Evolutionary conservation across 805 yeast species (phyloP).

Genomic region (Metschnikowia lunata): DNA sequence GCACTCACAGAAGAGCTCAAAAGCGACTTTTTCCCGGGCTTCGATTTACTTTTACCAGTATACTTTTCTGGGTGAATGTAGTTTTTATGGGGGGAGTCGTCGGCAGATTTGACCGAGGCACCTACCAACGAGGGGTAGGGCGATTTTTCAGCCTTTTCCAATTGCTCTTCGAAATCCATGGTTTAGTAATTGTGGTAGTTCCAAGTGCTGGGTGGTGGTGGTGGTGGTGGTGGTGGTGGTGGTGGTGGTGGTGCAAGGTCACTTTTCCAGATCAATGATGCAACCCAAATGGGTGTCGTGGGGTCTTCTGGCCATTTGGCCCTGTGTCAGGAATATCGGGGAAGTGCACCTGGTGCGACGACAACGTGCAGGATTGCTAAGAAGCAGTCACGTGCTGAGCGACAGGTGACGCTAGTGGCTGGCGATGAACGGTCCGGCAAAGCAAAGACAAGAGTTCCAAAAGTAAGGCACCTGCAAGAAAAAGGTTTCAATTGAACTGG

Average conservation of each 20-base stretch:
- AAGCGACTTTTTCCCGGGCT: conserved; percentile 14
- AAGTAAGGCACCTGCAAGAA: no score
- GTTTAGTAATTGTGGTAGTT: neutral
- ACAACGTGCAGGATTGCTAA: conserved; percentile 4
- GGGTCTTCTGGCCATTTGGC: no score
- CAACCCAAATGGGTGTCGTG: no score
- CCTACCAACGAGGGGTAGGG: conserved; percentile 52
- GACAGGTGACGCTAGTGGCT: no score
- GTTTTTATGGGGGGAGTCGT: conserved; percentile 42
- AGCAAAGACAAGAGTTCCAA: no score
- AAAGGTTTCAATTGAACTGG: no score
- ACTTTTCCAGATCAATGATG: no score
- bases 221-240: no score
- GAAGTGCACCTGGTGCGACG: neutral
- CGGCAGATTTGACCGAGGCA: conserved; percentile 45
- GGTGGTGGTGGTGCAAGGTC: neutral
- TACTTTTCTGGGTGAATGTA: conserved; percentile 43
- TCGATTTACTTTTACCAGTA: conserved; percentile 21
- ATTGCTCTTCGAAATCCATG: conserved; percentile 31
- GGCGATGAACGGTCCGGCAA: no score
- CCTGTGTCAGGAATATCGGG: conserved; percentile 5
- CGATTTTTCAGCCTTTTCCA: conserved; percentile 48
- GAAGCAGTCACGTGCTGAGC: neutral
- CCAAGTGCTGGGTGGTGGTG: neutral
- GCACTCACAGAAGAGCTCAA: conserved; percentile 43